A percentile compares a stretch with the other conserved stretches of the same genome.
Conservation (phyloP, 306 rosid species). For the Sphenostylis stenocarpa region DNA sequence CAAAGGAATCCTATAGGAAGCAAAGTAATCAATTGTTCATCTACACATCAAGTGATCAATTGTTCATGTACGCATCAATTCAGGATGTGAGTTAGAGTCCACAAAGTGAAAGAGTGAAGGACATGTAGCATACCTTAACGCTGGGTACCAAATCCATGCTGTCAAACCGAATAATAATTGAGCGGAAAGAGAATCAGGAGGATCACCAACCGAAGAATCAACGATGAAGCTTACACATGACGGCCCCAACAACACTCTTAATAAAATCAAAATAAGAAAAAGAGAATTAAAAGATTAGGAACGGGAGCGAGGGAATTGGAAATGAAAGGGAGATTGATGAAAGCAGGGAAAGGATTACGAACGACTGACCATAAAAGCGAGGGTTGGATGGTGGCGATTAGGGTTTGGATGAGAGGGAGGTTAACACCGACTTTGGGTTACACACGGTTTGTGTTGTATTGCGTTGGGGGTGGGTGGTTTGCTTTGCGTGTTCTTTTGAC, state of each 20-base stretch:
- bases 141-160: conserved; percentile 70
- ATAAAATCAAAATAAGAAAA: conserved; percentile 25
- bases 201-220: conserved; percentile 36
- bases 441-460: conserved; percentile 7
- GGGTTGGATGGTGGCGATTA: conserved; percentile 30
- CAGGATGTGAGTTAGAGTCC: not conserved
- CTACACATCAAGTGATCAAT: too few species aligned
- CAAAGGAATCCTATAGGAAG: not conserved
- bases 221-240: conserved; percentile 36
- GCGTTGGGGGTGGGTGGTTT: conserved; percentile 28
- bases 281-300: not conserved
- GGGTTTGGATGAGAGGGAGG: conserved; percentile 37
- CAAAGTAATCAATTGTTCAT: not conserved
- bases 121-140: conserved; percentile 58
- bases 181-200: conserved; percentile 28
- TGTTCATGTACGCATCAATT: not conserved
- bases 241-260: conserved; percentile 33
- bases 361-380: not conserved
- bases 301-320: not conserved
- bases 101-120: not conserved
- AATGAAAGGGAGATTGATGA: not conserved
- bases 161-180: conserved; percentile 29
- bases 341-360: not conserved
- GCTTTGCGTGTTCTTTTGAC: conserved; percentile 56
- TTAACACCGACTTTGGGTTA: conserved; percentile 40